Evolutionary conservation across 1,284 basidiomycete genomes (phyloP).

Genomic region (Albatrellus sp.): DNA sequence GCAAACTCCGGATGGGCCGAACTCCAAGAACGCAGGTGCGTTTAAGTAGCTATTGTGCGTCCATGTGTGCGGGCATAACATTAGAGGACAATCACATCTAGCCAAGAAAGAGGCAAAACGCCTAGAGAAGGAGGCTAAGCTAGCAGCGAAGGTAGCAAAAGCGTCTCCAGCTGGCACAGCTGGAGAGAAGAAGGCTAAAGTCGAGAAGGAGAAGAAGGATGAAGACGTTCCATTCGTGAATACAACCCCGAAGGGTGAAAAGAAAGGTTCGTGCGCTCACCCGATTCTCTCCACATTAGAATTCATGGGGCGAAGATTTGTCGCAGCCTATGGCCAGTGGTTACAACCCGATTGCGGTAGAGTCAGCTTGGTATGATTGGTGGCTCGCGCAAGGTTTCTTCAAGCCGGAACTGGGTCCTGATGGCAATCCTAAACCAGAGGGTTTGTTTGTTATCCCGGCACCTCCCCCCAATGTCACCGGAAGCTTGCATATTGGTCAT

Average conservation of each 20-base stretch:
- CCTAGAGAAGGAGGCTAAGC: conserved; percentile 67
- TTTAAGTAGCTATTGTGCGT: background rate
- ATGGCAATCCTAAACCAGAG: conserved; percentile 45
- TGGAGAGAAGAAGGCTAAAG: conserved; percentile 61
- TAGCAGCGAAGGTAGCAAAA: conserved; percentile 66
- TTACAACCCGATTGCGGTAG: conserved; percentile 93
- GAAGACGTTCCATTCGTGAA: conserved; percentile 72
- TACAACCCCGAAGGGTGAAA: conserved; percentile 77
- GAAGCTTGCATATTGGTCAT: conserved; percentile 93
- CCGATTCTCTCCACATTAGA: background rate
- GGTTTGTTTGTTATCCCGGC: conserved; percentile 82
- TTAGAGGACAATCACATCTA: conserved; percentile 3
- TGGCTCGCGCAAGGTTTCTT: conserved; percentile 91
- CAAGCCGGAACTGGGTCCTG: conserved; percentile 56
- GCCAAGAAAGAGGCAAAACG: conserved; percentile 64
- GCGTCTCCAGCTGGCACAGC: conserved; percentile 27
- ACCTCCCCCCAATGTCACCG: conserved; percentile 98
- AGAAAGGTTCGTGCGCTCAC: conserved; percentile 60
- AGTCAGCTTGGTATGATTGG: conserved; percentile 98
- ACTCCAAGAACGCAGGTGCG: conserved; percentile 21
- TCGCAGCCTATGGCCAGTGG: conserved; percentile 79
- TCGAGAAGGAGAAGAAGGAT: conserved; percentile 63
- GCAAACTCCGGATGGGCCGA: conserved; percentile 9
- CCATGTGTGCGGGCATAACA: conserved; percentile 2
- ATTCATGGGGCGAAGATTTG: conserved; percentile 45